Base-by-base conservation (phyloP, 176 grass and related monocot species). In the Aegilops speltoides region DNA sequence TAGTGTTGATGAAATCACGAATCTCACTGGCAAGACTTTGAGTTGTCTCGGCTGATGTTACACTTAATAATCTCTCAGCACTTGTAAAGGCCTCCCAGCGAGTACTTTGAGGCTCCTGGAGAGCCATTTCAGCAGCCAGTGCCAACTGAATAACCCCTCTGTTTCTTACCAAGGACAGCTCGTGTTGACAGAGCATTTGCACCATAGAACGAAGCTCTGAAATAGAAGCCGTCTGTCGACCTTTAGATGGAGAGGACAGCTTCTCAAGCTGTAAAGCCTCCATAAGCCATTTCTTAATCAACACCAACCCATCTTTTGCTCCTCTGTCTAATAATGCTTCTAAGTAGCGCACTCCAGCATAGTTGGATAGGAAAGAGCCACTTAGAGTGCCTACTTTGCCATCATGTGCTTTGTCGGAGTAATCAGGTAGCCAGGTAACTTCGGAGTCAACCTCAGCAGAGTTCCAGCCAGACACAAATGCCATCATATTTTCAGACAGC, bases 1-100 rank as follows among this genome's bases (percentile, higher is more conserved):
- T 96, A 48, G 90, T 98, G 77, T 94, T 98, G 76, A 98, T 94
- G 65, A 98, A 96, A 91, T 98, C 97, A 87, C 88, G 97, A 81
- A 98, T 93, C 78, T 98, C 93, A 74, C 97, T 93, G 33, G 94
- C 95, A 86, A 96, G 88, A 86, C 90, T 98, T 87, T 98, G 97
- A 70, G 82, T 94, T 24, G 92, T 87, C 78, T 98, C 97, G 80
- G 89, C 69, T 34, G 97, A 96, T 89, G 90, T 96, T 38, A 98
- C 90, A 81, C 88, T 88, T 85, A 98, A 89, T 91, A 94, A 92
- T 80, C 88, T 96, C 85, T 98, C 94, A 68, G 97, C 97, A 88
- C 92, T 96, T 34, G 90, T 88, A 88, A 96, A 96, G 24, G 94
- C 94, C 48, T 98, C 97, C 94, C 94, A 98, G 38, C 54, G 92